A percentile compares a stretch with the other conserved stretches of the same genome.
phyloP scores from a whole-genome alignment of 2,329 filamentous ascomycete genomes.

The Colletotrichum tofieldiae region DNA sequence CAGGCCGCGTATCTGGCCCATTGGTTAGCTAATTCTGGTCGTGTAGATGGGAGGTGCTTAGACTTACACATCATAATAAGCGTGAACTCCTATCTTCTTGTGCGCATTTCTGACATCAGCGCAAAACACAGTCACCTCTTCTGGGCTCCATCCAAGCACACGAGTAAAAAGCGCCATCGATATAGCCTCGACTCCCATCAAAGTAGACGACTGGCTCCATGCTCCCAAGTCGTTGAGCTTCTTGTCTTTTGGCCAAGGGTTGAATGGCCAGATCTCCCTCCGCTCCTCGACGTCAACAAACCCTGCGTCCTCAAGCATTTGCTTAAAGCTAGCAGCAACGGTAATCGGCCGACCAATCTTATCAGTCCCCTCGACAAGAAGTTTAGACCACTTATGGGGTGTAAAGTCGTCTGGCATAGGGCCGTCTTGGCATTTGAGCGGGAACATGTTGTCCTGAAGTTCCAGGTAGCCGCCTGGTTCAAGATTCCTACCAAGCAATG shows the following conservation, averaged over 20 bases:
- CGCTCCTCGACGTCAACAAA: slow-evolving; percentile 52
- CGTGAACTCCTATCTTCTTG: slow-evolving; percentile 52
- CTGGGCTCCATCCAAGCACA: slow-evolving; percentile 51
- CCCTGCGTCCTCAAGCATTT: slow-evolving; percentile 49
- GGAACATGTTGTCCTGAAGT: not conserved
- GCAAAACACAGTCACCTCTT: slow-evolving; percentile 52
- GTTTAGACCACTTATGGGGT: slow-evolving; percentile 39
- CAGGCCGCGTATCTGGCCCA: slow-evolving; percentile 12
- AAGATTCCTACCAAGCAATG: not conserved
- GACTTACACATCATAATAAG: slow-evolving; percentile 57
- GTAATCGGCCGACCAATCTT: not conserved
- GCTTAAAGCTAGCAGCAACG: not conserved
- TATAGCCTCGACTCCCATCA: slow-evolving; percentile 51
- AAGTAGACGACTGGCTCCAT: slow-evolving; percentile 44
- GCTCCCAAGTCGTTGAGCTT: slow-evolving; percentile 53
- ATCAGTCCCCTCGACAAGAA: slow-evolving; percentile 43
- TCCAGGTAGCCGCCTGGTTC: slow-evolving; percentile 8
- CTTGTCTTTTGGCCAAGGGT: slow-evolving; percentile 54
- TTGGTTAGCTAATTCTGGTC: not conserved
- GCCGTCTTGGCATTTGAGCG: not conserved
- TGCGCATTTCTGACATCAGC: slow-evolving; percentile 53
- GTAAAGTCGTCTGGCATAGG: not conserved
- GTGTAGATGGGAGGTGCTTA: too few species aligned
- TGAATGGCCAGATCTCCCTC: slow-evolving; percentile 53
- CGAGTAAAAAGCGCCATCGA: slow-evolving; percentile 54